Evolutionary conservation across 148 eudicot species (phyloP).

Genomic region (Persicaria tinctoria): DNA sequence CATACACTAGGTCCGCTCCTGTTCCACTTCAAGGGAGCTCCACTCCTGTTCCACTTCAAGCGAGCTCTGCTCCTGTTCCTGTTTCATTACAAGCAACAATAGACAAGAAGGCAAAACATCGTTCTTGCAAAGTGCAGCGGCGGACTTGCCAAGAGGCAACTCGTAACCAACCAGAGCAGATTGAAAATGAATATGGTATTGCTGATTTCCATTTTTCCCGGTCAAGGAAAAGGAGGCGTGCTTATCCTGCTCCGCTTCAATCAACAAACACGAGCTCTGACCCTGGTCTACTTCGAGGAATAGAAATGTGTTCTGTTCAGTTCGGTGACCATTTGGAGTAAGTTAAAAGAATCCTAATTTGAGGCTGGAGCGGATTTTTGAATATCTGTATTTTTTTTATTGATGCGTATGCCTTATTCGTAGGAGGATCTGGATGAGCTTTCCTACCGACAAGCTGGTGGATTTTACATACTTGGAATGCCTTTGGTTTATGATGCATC

Average conservation of each 20-base stretch:
- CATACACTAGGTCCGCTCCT: background rate
- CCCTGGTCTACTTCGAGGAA: background rate
- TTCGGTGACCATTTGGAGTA: background rate
- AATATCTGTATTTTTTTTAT: background rate
- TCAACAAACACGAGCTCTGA: background rate
- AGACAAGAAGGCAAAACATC: no score
- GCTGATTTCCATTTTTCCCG: background rate
- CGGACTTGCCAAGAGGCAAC: no score
- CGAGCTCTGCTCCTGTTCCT: no score
- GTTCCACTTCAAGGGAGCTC: background rate
- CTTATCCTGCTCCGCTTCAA: background rate
- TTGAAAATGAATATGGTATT: background rate
- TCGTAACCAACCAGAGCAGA: background rate
- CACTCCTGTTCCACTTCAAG: background rate
- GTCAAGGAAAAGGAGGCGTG: no score
- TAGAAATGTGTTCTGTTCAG: background rate
- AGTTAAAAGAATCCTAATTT: background rate
- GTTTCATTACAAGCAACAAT: no score
- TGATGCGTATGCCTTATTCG: background rate
- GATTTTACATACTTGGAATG: conserved; percentile 35
- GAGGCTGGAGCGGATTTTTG: background rate
- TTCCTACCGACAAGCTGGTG: conserved; percentile 33
- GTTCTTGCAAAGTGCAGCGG: no score
- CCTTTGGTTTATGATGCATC: conserved; percentile 42
- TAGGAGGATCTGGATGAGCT: conserved; percentile 43